Percentiles rank a stretch among this genome's conserved stretches.
Conservation (phyloP, 192 early-diverging fungal genomes). For the Lobosporangium transversale region DNA sequence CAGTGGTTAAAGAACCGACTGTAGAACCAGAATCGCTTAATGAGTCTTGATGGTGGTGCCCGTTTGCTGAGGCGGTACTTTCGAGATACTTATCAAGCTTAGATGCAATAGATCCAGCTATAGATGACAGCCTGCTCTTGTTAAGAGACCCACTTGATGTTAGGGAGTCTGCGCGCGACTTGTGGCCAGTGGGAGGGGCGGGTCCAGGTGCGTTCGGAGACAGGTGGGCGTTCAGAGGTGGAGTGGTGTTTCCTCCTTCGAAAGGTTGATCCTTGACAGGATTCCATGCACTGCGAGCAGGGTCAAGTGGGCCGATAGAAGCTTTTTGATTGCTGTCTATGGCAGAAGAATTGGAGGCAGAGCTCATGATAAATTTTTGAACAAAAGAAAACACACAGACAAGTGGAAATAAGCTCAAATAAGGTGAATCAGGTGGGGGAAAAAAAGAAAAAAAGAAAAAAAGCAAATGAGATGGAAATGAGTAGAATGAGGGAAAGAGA, state of each 20-base stretch:
- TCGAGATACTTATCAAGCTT: slow-evolving; percentile 50
- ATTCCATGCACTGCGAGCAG: slow-evolving; percentile 1
- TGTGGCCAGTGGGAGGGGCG: background rate
- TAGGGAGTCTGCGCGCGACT: slow-evolving; percentile 25
- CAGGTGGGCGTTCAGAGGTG: background rate
- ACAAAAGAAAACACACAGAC: background rate
- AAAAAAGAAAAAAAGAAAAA: background rate
- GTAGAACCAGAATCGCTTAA: slow-evolving; percentile 21
- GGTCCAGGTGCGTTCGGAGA: slow-evolving; percentile 1
- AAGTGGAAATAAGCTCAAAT: background rate
- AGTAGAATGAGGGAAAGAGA: background rate
- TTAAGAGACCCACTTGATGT: slow-evolving; percentile 41
- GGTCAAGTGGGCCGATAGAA: background rate
- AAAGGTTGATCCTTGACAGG: background rate
- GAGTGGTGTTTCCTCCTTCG: background rate
- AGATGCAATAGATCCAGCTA: slow-evolving; percentile 43
- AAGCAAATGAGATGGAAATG: background rate
- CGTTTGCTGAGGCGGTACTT: slow-evolving; percentile 6
- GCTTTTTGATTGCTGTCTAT: background rate
- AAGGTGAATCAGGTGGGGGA: background rate
- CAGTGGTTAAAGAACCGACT: background rate
- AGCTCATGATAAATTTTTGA: background rate
- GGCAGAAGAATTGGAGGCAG: background rate
- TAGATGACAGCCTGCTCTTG: slow-evolving; percentile 48
- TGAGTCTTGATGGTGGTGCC: slow-evolving; percentile 7